These are phyloP conservation scores for Fusarium praegraminearum DNA, from an alignment of 2,329 filamentous ascomycete species.

Conservation along the genomic window DNA sequence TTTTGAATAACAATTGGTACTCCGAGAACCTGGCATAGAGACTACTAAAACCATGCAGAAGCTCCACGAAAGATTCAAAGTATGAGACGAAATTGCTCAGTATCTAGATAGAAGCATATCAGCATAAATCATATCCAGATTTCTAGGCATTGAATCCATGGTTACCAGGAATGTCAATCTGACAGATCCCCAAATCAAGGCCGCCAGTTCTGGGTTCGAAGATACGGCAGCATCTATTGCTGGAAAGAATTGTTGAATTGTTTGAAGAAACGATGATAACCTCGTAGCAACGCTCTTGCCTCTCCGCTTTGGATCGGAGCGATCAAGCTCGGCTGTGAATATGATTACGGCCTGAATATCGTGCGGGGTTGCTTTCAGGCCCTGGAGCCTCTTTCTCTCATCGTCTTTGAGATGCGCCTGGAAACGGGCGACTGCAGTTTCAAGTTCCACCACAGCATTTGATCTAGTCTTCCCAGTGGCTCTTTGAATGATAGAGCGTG, in stretches of 20 bases:
- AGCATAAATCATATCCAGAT: neutral
- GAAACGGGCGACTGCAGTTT: neutral
- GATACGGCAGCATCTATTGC: neutral
- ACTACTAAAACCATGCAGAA: neutral
- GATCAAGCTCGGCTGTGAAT: neutral
- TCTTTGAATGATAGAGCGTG: too few relatives aligned
- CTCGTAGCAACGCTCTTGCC: neutral
- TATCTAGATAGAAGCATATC: neutral
- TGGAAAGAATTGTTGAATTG: neutral
- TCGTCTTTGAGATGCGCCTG: neutral
- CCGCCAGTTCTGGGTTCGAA: neutral
- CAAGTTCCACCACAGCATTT: neutral
- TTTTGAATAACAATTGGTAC: neutral
- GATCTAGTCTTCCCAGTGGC: too few relatives aligned
- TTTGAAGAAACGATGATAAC: neutral
- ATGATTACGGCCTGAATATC: neutral
- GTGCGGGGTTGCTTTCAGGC: neutral
- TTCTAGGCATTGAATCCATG: fast-evolving
- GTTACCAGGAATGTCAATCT: neutral
- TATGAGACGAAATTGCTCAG: neutral
- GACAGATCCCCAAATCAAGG: neutral
- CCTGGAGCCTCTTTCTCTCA: neutral
- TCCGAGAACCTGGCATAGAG: neutral
- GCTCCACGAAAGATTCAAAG: neutral
- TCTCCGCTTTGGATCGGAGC: neutral